Base-by-base conservation (phyloP, 176 grass and related monocot species). In the sorghum (Sorghum bicolor) region DNA sequence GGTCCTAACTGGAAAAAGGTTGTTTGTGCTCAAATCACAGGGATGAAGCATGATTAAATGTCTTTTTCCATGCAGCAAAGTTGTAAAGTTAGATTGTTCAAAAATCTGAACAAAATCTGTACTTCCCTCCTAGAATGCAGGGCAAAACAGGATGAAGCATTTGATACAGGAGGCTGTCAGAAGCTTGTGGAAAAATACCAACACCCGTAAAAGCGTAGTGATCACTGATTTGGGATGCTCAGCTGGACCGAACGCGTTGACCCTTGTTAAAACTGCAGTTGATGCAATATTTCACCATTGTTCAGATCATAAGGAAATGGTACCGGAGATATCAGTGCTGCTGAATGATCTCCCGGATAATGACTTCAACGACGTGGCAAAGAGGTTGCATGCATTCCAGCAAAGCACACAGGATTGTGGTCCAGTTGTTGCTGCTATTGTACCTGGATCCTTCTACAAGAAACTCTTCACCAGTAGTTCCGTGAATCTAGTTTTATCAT, bases 341-440 rank as follows among this genome's bases (percentile, higher is more conserved):
- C 76, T 86, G 22, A 86, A 80, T 24, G 84, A 86, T 60, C 84
- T 86, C 5, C 84, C 76, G 0, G 41, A 80, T 30, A 86, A 80
- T 34, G 84, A 86, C 40, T 80, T 86, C 55, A 50, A 52, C 31
- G 16, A 32, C 7, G 55, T 86, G 7, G 76, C 79, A 44, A 73
- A 53, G 41, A 65, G 40, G 28, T 20, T 86, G 11, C 24, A 11
- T 0, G 10, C 1, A 7, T 86, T 86, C 84, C 40, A 80, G 57
- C n/a, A 72, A 80, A 74, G 57, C 39, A 5, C 62, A 10, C 32
- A 38, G 19, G 62, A 34, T 34, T 34, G 4, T 34, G 34, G 34
- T 34, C 34, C 34, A 34, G 34, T 1, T 34, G 34, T 34, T 34
- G 6, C 34, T 6, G 34, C 34, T 34, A 34, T 34, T 34, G 34